These are phyloP conservation scores for Metarhizium guizhouense DNA, from an alignment of 2,329 filamentous ascomycete species.

Conservation along the genomic window DNA sequence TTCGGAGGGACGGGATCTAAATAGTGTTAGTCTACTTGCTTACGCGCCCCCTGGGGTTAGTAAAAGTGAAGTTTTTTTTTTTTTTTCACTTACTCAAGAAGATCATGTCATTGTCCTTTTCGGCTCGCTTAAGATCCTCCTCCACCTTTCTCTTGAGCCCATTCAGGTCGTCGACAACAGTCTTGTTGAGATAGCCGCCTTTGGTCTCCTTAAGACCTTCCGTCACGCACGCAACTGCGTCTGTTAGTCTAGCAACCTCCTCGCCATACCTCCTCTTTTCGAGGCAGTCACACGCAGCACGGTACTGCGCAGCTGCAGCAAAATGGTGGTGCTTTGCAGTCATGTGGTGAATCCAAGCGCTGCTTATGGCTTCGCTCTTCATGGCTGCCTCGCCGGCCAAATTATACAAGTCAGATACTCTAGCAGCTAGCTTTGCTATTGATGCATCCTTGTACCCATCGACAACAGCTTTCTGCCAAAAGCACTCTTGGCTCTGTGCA, in stretches of 20 bases:
- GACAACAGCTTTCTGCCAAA: slow-evolving; percentile 95
- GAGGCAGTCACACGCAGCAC: slow-evolving; percentile 80
- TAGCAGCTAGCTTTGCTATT: slow-evolving; percentile 81
- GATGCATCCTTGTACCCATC: slow-evolving; percentile 86
- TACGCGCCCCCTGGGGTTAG: no score
- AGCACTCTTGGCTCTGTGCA: slow-evolving; percentile 93
- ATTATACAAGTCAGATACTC: slow-evolving; percentile 86
- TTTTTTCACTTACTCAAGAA: slow-evolving; percentile 56
- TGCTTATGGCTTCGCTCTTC: slow-evolving; percentile 81
- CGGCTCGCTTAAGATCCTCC: slow-evolving; percentile 83
- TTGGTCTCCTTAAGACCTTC: slow-evolving; percentile 79
- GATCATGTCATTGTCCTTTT: slow-evolving; percentile 94
- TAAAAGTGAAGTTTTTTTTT: no score
- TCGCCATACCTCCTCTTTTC: slow-evolving; percentile 95
- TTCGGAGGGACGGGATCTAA: slow-evolving; percentile 76
- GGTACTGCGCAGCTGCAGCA: slow-evolving; percentile 86
- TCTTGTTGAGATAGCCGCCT: slow-evolving; percentile 65
- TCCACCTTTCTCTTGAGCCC: slow-evolving; percentile 73
- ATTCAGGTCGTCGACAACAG: slow-evolving; percentile 73
- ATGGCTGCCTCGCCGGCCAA: slow-evolving; percentile 76
- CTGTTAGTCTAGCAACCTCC: slow-evolving; percentile 77
- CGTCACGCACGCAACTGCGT: slow-evolving; percentile 73
- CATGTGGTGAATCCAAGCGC: slow-evolving; percentile 96
- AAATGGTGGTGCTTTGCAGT: slow-evolving; percentile 97
- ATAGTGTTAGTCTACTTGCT: slow-evolving; percentile 16